phyloP scores from a whole-genome alignment of 768 basidiomycete species.

The Pleurotus pulmonarius region DNA sequence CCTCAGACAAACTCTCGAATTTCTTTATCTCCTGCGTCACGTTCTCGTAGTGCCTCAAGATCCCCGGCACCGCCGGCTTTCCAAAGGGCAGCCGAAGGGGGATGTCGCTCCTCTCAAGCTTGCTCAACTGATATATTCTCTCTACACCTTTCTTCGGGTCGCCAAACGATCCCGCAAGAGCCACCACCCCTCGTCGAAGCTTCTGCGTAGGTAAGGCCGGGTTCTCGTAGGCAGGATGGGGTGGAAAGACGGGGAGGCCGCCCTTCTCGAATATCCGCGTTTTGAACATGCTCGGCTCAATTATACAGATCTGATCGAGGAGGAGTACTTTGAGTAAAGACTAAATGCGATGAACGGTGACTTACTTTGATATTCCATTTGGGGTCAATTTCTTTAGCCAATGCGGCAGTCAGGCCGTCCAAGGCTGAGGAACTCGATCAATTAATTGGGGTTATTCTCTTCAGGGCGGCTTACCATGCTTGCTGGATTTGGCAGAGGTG shows the following conservation, averaged over 20 bases:
- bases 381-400: conserved; percentile 28
- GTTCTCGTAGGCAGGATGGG: conserved; percentile 6
- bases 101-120: not conserved
- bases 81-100: conserved; percentile 4
- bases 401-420: conserved; percentile 22
- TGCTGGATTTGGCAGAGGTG: not conserved
- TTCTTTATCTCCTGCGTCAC: not conserved
- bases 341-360: not conserved
- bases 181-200: not conserved
- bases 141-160: not conserved
- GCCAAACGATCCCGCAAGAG: not conserved
- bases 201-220: not conserved
- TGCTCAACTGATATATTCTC: not conserved
- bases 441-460: too few relatives aligned
- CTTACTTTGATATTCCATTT: conserved; percentile 28
- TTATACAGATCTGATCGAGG: not conserved
- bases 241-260: not conserved
- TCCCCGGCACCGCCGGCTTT: not conserved
- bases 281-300: not conserved
- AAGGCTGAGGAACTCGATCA: conserved; percentile 17
- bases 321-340: not conserved
- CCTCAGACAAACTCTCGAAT: conserved; percentile 1
- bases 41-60: not conserved
- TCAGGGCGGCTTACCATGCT: not conserved
- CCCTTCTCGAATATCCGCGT: not conserved